Conservation (phyloP, 495 filamentous ascomycete genomes). For the Annulohypoxylon moriforme region DNA sequence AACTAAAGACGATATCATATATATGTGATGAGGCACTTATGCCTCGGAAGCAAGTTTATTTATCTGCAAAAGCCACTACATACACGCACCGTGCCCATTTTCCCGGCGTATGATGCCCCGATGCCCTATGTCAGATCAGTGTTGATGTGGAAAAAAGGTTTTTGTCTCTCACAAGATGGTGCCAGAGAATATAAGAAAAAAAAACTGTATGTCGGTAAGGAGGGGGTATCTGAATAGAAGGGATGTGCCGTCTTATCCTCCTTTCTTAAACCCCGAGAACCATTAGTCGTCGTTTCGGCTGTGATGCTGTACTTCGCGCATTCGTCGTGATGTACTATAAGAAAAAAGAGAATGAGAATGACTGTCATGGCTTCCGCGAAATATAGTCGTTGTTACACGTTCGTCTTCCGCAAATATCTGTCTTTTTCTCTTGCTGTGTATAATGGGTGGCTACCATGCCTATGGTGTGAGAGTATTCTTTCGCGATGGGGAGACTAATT, state of each 20-base stretch:
- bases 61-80: constrained; percentile 46
- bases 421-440: neutral
- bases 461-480: constrained; percentile 5
- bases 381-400: neutral
- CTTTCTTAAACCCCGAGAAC: neutral
- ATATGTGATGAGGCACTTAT: constrained; percentile 34
- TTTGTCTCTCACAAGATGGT: constrained; percentile 16
- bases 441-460: constrained; percentile 16
- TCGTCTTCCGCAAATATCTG: neutral
- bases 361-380: constrained; percentile 4
- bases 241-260: constrained; percentile 8
- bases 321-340: neutral
- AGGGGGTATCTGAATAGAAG: constrained; percentile 15
- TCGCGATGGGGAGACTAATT: neutral
- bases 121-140: constrained; percentile 34
- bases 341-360: neutral
- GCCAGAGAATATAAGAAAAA: constrained; percentile 1
- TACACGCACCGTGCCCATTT: constrained; percentile 31
- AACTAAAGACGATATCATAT: neutral
- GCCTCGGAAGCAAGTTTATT: constrained; percentile 48
- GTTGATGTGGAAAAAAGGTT: constrained; percentile 8
- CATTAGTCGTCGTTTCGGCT: neutral
- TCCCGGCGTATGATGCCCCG: neutral
- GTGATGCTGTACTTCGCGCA: neutral
- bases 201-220: neutral